Conservation (phyloP, 2,329 filamentous ascomycete genomes). For the Juglanconis sp. region DNA sequence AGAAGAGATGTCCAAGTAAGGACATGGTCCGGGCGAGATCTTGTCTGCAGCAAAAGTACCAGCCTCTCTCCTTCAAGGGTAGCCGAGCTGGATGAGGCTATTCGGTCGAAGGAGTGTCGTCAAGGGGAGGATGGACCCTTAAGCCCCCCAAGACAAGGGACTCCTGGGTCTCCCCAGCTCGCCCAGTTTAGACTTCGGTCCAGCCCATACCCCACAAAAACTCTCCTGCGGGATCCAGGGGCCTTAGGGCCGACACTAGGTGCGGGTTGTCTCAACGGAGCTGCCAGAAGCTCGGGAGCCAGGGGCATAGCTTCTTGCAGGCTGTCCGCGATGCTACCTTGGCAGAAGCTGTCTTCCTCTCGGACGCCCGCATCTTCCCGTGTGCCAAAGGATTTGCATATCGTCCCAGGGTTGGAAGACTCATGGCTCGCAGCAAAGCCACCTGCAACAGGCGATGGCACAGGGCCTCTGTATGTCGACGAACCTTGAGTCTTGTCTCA, state of each 20-base stretch:
- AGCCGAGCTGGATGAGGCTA: too few relatives aligned
- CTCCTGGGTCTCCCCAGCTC: too few relatives aligned
- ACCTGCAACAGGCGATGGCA: not conserved
- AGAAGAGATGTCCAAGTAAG: too few relatives aligned
- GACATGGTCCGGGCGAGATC: too few relatives aligned
- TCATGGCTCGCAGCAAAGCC: not conserved
- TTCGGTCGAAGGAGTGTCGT: too few relatives aligned
- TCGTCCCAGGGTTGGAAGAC: not conserved
- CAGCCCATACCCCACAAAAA: too few relatives aligned
- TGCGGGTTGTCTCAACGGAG: not conserved
- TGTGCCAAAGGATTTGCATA: not conserved
- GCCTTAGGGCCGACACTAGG: not conserved
- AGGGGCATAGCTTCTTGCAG: not conserved
- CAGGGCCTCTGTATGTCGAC: not conserved
- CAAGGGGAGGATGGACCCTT: too few relatives aligned
- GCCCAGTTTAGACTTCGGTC: too few relatives aligned
- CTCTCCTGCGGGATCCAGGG: too few relatives aligned
- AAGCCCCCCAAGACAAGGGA: too few relatives aligned
- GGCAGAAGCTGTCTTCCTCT: not conserved
- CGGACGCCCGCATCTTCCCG: not conserved
- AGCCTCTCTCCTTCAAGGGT: too few relatives aligned
- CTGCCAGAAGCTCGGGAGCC: not conserved
- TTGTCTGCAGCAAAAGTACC: too few relatives aligned
- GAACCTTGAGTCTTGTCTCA: not conserved
- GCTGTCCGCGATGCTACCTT: not conserved